Evolutionary conservation across 225 moss, liverwort and hornwort species (phyloP).

Genomic region (Pseudoscleropodium purum): DNA sequence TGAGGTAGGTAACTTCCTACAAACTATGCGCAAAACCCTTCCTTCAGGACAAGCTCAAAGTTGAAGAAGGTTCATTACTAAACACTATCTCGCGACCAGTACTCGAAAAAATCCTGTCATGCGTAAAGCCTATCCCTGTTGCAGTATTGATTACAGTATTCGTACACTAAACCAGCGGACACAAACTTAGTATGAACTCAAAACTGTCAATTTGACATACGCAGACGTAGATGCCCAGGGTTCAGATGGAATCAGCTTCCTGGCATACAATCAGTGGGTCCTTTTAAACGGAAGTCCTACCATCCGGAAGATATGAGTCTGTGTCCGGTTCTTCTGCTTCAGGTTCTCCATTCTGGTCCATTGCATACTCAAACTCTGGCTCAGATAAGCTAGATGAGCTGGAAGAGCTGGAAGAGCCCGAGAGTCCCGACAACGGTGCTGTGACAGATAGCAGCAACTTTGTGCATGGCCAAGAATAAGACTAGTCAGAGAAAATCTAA

Average conservation of each 20-base stretch:
- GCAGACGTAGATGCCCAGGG: neutral
- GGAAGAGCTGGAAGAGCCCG: slow-evolving; percentile 34
- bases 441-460: slow-evolving; percentile 42
- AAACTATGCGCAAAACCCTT: neutral
- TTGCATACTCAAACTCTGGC: slow-evolving; percentile 16
- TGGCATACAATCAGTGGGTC: neutral
- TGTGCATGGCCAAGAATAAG: slow-evolving; percentile 2
- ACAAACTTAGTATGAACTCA: neutral
- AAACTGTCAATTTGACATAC: neutral
- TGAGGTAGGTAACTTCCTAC: neutral
- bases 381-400: slow-evolving; percentile 17
- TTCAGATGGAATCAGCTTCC: neutral
- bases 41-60: neutral
- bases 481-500: neutral
- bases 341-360: slow-evolving; percentile 16
- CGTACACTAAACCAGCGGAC: neutral
- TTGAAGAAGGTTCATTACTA: neutral
- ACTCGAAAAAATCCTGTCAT: neutral
- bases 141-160: neutral
- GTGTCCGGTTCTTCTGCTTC: slow-evolving; percentile 16
- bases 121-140: neutral
- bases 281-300: slow-evolving; percentile 8
- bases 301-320: slow-evolving; percentile 45
- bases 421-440: slow-evolving; percentile 43
- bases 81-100: neutral